Evolutionary conservation across 352 stramenopile genomes (phyloP), one percentile per base, ranked within the genome.

Genomic region (Phytophthora lateralis): DNA sequence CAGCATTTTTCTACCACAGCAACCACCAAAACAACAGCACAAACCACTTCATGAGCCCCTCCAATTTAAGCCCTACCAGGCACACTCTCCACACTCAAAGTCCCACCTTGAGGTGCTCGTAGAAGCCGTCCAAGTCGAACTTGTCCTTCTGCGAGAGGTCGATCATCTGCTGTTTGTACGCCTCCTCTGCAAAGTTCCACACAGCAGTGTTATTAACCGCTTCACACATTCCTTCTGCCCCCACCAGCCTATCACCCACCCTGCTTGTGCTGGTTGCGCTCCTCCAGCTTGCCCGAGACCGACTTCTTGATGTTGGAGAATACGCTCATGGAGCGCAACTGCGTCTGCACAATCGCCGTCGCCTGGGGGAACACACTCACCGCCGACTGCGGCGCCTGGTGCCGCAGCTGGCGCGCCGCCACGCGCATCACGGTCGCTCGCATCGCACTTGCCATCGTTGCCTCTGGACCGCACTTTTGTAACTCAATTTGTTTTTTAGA

Each of bases 211-310:
- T 24, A 26, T 8, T n/a, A 5, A 21, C 2, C 18, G 12, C 20
- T 29, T 63, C 51, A 60, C 29, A 18, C 17, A 32, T 10, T 26
- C 38, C 20, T 47, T 3, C 21, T 24, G 18, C 11, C 14, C 9
- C 15, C 6, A 53, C 0, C 26, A 60, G n/a, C 15, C 24, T 35
- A 29, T 15, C 10, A 15, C 17, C 5, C 26, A 93, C 85, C 73
- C 49, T 91, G 80, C 63, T 95, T 95, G 46, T 67, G 73, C 41
- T 90, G 70, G 63, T 91, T 94, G 70, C 85, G 82, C 69, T 92
- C 75, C 69, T 93, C 80, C 57, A 95, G 68, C 69, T 93, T 93
- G 60, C 71, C 63, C 45, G 78, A 81, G 29, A 95, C 76, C 7
- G 79, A 76, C 55, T 94, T 82, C 38, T 81, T 82, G 44, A 95